A percentile compares a stretch with the other conserved stretches of the same genome.
These are phyloP conservation scores for Gastrodia elata DNA, from an alignment of 106 monocot genomes.

Conservation along the genomic window DNA sequence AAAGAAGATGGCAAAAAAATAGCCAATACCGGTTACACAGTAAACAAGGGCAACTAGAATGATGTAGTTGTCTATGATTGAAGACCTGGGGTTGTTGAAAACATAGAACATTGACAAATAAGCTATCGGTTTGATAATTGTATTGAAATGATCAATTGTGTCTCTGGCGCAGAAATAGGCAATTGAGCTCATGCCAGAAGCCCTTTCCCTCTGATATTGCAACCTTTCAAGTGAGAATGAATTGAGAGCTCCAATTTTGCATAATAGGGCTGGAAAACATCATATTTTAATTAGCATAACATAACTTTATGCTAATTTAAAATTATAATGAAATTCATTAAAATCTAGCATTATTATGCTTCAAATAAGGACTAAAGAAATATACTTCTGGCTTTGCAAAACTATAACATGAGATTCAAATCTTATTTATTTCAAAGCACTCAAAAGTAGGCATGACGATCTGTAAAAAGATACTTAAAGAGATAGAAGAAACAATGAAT, in stretches of 20 bases:
- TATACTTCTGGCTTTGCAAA: too few species aligned
- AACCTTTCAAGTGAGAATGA: constrained; percentile 82
- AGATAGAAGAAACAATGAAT: too few species aligned
- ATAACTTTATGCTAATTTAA: background rate
- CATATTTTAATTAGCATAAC: background rate
- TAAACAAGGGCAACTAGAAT: constrained; percentile 80
- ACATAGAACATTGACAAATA: constrained; percentile 97
- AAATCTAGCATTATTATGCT: too few species aligned
- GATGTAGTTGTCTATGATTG: constrained; percentile 59
- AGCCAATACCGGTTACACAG: constrained; percentile 92
- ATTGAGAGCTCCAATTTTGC: constrained; percentile 80
- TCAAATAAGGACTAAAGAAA: too few species aligned
- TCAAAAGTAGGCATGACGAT: too few species aligned
- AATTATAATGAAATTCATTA: too few species aligned
- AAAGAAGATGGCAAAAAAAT: constrained; percentile 79
- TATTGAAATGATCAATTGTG: constrained; percentile 90
- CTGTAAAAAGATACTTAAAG: too few species aligned
- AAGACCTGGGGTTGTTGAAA: constrained; percentile 90
- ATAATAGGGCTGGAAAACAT: constrained; percentile 68
- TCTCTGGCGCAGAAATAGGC: constrained; percentile 86
- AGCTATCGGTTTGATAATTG: constrained; percentile 77
- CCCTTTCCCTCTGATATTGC: constrained; percentile 82
- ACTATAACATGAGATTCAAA: too few species aligned
- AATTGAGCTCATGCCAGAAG: constrained; percentile 91
- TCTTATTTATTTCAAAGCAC: too few species aligned